Base-by-base conservation (phyloP, 768 basidiomycete species). In the Lepiota subincarnata region DNA sequence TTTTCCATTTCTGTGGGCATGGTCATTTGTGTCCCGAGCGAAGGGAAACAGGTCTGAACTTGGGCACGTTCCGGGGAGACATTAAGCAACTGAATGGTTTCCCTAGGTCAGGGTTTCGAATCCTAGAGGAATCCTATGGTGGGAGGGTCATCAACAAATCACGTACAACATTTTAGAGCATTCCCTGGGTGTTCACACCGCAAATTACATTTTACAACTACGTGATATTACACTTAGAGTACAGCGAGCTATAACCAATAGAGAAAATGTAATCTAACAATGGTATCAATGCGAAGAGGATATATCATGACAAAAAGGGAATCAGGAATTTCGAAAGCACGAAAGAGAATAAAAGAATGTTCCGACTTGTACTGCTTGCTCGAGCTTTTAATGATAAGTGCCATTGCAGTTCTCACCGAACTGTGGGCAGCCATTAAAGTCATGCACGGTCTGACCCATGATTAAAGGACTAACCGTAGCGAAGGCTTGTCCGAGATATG, bases 351-450 rank as follows among this genome's bases (percentile, higher is more conserved):
- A 20, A 13, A 39, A 22, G 18, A 42, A 11, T 51, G 31, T 26
- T 26, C 4, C 4, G 28, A 48, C 42, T n/a, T 16, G 10, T n/a
- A n/a, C n/a, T n/a, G n/a, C 39, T 18, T 43, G 22, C 20, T 24
- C 35, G 14, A 4, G 39, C 44, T 31, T 31, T 70, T 53, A 72
- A 61, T 70, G 72, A 60, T 71, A 73, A 35, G 62, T 61, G 19
- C 61, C 66, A 39, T 65, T 71, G 55, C 72, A 77, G 28, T 72
- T 68, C 43, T 78, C 73, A 26, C 73, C 74, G 57, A 79, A 78
- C 55, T 77, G 70, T 5, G 72, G 66, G 57, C 75, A 78, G 43
- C 66, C 67, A 43, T 72, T 70, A 53, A 66, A 66, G 54, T 75
- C 72, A 41, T 68, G 68, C 12, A 55, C 59, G n/a, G 66, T 54